Conservation (phyloP, 768 basidiomycete genomes). For the Calocera viscosa region DNA sequence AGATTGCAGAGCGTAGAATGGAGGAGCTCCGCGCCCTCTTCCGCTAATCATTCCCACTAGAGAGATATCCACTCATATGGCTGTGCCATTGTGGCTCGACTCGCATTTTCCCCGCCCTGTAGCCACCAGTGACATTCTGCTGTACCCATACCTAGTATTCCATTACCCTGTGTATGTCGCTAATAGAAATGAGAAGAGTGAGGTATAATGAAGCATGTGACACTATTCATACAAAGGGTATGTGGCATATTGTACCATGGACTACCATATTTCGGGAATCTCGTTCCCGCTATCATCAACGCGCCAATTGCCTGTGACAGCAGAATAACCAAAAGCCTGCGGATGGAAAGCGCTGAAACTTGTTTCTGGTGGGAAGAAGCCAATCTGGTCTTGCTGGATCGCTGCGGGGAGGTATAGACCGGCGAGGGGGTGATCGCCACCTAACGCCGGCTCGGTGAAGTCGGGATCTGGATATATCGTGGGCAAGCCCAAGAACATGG, state of each 20-base stretch:
- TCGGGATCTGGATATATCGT: neutral
- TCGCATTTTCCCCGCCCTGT: neutral
- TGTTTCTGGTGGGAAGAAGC: slow-evolving; percentile 4
- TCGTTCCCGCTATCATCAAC: neutral
- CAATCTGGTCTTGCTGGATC: slow-evolving; percentile 3
- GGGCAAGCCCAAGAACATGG: neutral
- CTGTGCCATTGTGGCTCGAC: neutral
- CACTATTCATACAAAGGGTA: slow-evolving; percentile 2
- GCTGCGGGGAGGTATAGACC: slow-evolving; percentile 9
- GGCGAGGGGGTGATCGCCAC: slow-evolving; percentile 8
- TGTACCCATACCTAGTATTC: neutral
- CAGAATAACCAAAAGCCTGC: neutral
- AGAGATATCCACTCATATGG: neutral
- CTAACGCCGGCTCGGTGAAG: slow-evolving; percentile 12
- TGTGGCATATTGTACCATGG: neutral
- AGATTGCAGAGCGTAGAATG: slow-evolving; percentile 73
- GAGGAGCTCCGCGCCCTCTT: slow-evolving; percentile 48
- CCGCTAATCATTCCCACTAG: neutral
- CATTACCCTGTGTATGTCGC: neutral
- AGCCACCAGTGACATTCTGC: neutral
- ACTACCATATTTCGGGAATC: slow-evolving; percentile 5
- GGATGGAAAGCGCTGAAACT: slow-evolving; percentile 7
- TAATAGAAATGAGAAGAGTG: neutral
- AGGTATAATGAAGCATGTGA: neutral
- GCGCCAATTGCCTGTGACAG: neutral